Evolutionary conservation across 805 yeast genomes (phyloP).

Genomic region (Ascoidea rubescens): DNA sequence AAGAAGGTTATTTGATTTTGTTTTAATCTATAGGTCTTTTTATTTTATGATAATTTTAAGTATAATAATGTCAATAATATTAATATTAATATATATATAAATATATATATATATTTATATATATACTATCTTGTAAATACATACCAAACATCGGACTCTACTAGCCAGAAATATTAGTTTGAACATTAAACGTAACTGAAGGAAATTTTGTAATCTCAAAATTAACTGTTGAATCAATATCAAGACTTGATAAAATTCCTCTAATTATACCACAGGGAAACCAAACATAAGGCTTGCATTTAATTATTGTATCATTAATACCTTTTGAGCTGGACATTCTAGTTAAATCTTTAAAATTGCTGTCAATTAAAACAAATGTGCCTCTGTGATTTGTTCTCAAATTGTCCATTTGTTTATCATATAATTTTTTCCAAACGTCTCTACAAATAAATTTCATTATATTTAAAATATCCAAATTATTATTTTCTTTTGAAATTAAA

Average conservation of each 20-base stretch:
- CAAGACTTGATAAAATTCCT: slow-evolving; percentile 59
- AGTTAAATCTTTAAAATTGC: slow-evolving; percentile 38
- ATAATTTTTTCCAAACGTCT: slow-evolving; percentile 76
- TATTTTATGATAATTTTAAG: background rate
- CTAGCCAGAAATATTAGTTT: slow-evolving; percentile 23
- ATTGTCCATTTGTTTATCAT: slow-evolving; percentile 81
- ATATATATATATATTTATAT: background rate
- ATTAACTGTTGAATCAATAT: slow-evolving; percentile 47
- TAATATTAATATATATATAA: background rate
- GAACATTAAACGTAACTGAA: slow-evolving; percentile 58
- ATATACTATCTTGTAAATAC: background rate
- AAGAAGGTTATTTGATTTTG: background rate
- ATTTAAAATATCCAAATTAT: slow-evolving; percentile 53
- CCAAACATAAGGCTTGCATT: slow-evolving; percentile 40
- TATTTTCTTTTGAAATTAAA: slow-evolving; percentile 22
- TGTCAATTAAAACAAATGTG: slow-evolving; percentile 53
- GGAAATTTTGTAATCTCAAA: slow-evolving; percentile 56
- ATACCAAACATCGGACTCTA: background rate
- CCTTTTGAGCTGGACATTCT: slow-evolving; percentile 35
- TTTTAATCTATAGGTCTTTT: background rate
- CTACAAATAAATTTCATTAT: slow-evolving; percentile 87
- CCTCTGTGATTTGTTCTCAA: slow-evolving; percentile 82
- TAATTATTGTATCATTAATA: slow-evolving; percentile 26
- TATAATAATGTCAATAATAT: background rate
- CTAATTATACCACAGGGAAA: slow-evolving; percentile 66